These are phyloP conservation scores for Kurtzmaniella quercitrusa DNA, from an alignment of 1,139 yeast genomes.

Conservation along the genomic window DNA sequence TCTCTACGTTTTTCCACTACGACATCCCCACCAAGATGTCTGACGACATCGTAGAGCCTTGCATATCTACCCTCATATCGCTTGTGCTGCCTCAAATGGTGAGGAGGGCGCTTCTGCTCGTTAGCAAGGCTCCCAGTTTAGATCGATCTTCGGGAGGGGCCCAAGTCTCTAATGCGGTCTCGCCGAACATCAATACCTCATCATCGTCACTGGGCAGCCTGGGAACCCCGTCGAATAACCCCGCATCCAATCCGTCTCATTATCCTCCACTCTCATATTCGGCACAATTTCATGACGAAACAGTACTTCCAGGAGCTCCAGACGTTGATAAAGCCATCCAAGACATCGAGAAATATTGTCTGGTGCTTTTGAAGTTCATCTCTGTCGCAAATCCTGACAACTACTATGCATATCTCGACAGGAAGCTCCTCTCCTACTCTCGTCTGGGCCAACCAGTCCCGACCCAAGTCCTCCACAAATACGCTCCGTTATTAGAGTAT, in stretches of 20 bases:
- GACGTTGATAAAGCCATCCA: slow-evolving; percentile 4
- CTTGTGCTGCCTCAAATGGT: slow-evolving; percentile 7
- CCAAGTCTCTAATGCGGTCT: neutral
- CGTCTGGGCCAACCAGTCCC: slow-evolving; percentile 38
- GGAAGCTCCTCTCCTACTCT: slow-evolving; percentile 32
- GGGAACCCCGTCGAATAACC: neutral
- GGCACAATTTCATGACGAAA: neutral
- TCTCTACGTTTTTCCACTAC: slow-evolving; percentile 6
- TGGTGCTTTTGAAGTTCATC: slow-evolving; percentile 42
- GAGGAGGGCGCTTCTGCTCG: slow-evolving; percentile 3
- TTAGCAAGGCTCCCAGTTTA: neutral
- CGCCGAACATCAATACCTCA: neutral
- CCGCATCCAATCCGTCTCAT: neutral
- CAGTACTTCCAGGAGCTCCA: neutral
- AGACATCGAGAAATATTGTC: slow-evolving; percentile 45
- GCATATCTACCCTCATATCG: slow-evolving; percentile 4
- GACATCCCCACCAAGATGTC: slow-evolving; percentile 5
- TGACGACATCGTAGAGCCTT: slow-evolving; percentile 2
- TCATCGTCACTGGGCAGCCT: neutral
- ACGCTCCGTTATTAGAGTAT: slow-evolving; percentile 49
- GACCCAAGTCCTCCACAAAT: slow-evolving; percentile 33
- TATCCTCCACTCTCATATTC: neutral
- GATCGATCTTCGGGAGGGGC: neutral
- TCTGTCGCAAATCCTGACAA: slow-evolving; percentile 55
- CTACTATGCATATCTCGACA: slow-evolving; percentile 37